Evolutionary conservation across 2,329 filamentous ascomycete genomes (phyloP).

Genomic region (Aspergillus melleus): DNA sequence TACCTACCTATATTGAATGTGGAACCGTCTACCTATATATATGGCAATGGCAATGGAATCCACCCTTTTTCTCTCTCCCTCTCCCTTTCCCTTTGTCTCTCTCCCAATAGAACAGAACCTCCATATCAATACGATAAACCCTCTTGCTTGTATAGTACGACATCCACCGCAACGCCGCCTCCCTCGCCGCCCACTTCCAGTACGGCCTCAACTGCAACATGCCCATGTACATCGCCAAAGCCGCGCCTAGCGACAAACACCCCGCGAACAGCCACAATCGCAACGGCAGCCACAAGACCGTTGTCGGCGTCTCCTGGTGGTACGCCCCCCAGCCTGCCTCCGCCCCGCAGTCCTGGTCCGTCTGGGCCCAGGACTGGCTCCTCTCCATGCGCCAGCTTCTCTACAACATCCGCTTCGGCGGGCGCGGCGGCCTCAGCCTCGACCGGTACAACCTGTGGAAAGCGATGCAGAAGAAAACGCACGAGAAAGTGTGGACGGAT

Average conservation of each 20-base stretch:
- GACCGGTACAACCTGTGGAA: conserved; percentile 74
- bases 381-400: conserved; percentile 65
- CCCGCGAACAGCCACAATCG: conserved; percentile 6
- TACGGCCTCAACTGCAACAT: conserved; percentile 62
- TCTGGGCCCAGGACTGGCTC: conserved; percentile 65
- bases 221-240: conserved; percentile 68
- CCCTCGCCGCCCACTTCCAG: conserved; percentile 62
- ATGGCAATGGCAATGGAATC: neutral
- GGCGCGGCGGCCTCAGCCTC: conserved; percentile 67
- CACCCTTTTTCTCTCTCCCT: neutral
- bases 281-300: conserved; percentile 31
- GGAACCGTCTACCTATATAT: conserved; percentile 10
- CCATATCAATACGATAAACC: conserved; percentile 9
- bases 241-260: conserved; percentile 39
- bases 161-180: conserved; percentile 60
- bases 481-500: conserved; percentile 64
- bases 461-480: conserved; percentile 60
- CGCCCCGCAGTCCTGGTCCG: conserved; percentile 57
- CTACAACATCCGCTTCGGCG: conserved; percentile 65
- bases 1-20: neutral
- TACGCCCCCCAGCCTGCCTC: conserved; percentile 55
- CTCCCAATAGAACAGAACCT: neutral
- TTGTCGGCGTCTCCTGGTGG: conserved; percentile 74
- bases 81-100: neutral
- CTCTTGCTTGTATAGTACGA: conserved; percentile 52